Conservation (phyloP, 129 eudicot genomes). For the Glebionis coronaria region DNA sequence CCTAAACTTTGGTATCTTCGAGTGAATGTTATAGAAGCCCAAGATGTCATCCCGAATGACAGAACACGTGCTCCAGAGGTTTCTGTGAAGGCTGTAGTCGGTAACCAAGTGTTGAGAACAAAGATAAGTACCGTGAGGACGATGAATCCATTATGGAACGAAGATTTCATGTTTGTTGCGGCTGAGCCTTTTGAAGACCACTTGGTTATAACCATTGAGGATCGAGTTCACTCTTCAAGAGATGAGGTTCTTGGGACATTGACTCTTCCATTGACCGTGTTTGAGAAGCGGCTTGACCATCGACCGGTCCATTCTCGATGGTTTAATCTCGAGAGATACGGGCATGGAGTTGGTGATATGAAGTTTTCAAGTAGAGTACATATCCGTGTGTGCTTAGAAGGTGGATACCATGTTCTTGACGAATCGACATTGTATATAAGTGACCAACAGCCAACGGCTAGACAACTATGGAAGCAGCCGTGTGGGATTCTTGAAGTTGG, state of each 20-base stretch:
- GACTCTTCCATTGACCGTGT: constrained; percentile 44
- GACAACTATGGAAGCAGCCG: constrained; percentile 79
- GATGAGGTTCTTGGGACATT: constrained; percentile 58
- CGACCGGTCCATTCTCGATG: constrained; percentile 64
- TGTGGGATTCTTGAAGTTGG: constrained; percentile 77
- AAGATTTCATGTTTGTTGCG: constrained; percentile 73
- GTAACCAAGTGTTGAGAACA: constrained; percentile 56
- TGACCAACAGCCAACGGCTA: constrained; percentile 73
- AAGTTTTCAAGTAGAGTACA: constrained; percentile 69
- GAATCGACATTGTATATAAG: constrained; percentile 79
- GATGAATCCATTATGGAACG: constrained; percentile 80
- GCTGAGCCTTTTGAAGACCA: constrained; percentile 90
- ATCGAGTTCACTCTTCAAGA: constrained; percentile 49
- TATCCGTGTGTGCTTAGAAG: constrained; percentile 72
- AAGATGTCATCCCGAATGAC: constrained; percentile 60
- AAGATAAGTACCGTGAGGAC: constrained; percentile 44
- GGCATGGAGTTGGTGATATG: constrained; percentile 55
- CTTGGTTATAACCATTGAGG: constrained; percentile 55
- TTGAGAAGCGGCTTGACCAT: constrained; percentile 73
- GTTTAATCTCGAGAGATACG: constrained; percentile 74
- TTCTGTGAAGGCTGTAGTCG: constrained; percentile 60
- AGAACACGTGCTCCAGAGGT: constrained; percentile 55
- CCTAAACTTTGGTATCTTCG: constrained; percentile 86
- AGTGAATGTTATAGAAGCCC: constrained; percentile 77
- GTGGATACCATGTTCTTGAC: constrained; percentile 82